Evolutionary conservation across 2,329 filamentous ascomycete genomes (phyloP).

Genomic region (Exophiala calicioides): DNA sequence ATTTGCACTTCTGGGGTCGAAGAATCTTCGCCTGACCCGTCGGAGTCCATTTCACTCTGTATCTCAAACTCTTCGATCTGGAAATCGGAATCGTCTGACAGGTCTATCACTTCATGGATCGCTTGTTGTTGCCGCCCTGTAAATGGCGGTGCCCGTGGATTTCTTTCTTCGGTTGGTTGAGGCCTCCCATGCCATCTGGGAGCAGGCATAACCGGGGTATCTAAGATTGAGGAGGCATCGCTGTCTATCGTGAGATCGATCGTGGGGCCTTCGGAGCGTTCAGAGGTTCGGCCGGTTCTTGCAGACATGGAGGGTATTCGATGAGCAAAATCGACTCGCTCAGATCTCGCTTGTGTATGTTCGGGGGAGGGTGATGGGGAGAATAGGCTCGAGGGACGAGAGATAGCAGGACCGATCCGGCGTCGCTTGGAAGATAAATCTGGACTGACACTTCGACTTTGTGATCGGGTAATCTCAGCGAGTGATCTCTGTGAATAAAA

Average conservation of each 20-base stretch:
- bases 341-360: conserved; percentile 34
- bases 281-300: conserved; percentile 18
- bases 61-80: conserved; percentile 15
- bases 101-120: conserved; percentile 46
- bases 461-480: conserved; percentile 29
- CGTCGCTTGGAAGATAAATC: conserved; percentile 30
- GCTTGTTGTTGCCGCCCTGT: conserved; percentile 4
- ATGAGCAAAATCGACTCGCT: conserved; percentile 58
- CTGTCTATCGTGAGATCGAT: conserved; percentile 27
- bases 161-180: conserved; percentile 4
- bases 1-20: conserved; percentile 55
- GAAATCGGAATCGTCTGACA: conserved; percentile 49
- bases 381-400: conserved; percentile 27
- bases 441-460: conserved; percentile 29
- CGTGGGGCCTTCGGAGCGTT: conserved; percentile 9
- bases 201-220: conserved; percentile 6
- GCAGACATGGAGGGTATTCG: conserved; percentile 53
- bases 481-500: conserved; percentile 25
- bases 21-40: conserved; percentile 12
- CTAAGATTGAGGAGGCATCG: conserved; percentile 14
- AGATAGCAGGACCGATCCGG: conserved; percentile 22
- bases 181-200: conserved; percentile 1
- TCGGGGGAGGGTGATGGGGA: conserved; percentile 30
- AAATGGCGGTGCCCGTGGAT: conserved; percentile 17
- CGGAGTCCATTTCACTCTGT: conserved; percentile 1